These are phyloP conservation scores for Scalesia atractyloides DNA, from an alignment of 129 eudicot species.

Conservation along the genomic window DNA sequence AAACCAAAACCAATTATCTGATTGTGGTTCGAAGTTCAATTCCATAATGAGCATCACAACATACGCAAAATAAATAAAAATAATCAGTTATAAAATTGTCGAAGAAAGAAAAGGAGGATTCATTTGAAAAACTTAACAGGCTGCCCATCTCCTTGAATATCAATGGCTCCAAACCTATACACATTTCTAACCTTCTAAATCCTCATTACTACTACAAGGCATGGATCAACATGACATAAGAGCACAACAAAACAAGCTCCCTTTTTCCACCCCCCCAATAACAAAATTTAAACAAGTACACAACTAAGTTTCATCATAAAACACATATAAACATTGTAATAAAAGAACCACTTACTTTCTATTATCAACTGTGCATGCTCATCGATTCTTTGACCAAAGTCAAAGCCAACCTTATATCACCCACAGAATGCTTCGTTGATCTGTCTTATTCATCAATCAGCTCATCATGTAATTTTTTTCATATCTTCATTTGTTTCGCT, in stretches of 20 bases:
- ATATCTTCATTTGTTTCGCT: background rate
- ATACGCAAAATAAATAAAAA: no score
- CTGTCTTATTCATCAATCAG: constrained; percentile 23
- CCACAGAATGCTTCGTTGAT: constrained; percentile 11
- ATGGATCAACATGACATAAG: constrained; percentile 39
- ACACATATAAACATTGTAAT: constrained; percentile 23
- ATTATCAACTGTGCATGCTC: constrained; percentile 19
- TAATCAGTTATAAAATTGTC: no score
- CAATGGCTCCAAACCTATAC: constrained; percentile 52
- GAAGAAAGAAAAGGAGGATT: constrained; percentile 17
- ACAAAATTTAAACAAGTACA: constrained; percentile 19
- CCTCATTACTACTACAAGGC: constrained; percentile 36
- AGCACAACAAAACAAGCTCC: constrained; percentile 69
- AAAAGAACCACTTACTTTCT: constrained; percentile 29
- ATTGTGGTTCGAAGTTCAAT: no score
- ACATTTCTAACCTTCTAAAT: constrained; percentile 46
- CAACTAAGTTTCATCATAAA: constrained; percentile 35
- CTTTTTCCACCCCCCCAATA: constrained; percentile 15
- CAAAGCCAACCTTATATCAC: constrained; percentile 8
- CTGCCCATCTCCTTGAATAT: constrained; percentile 46
- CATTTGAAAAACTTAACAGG: constrained; percentile 28
- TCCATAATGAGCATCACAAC: no score
- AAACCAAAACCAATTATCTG: no score
- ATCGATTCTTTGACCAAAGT: constrained; percentile 5
- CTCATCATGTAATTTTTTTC: background rate